These are phyloP conservation scores for Cyberlindnera veronae DNA, from an alignment of 805 yeast genomes.

Conservation along the genomic window DNA sequence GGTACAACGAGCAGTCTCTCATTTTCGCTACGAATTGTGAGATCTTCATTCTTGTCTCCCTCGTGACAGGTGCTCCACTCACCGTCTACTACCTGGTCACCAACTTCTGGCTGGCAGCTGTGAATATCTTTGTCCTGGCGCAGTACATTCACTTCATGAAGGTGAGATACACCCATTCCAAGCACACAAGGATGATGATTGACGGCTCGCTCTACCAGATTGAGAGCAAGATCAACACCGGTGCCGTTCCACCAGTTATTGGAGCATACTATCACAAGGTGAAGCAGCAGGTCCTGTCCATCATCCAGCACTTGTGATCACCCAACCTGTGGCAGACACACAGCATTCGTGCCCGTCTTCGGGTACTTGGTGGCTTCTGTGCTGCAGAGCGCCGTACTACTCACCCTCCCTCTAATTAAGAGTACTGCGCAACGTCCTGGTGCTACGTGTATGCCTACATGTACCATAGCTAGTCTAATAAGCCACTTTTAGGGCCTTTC, in stretches of 20 bases:
- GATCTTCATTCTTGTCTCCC: slow-evolving; percentile 38
- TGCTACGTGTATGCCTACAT: too few species aligned
- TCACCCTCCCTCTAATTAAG: too few species aligned
- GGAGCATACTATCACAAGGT: slow-evolving; percentile 14
- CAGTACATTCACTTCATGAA: slow-evolving; percentile 54
- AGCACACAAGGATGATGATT: slow-evolving; percentile 49
- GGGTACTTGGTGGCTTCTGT: too few species aligned
- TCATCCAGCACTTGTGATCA: slow-evolving; percentile 4
- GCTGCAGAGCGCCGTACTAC: too few species aligned
- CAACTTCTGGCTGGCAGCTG: slow-evolving; percentile 26
- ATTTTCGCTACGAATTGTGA: slow-evolving; percentile 45
- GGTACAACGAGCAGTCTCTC: slow-evolving; percentile 42
- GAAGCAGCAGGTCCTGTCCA: slow-evolving; percentile 16
- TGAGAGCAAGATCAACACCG: slow-evolving; percentile 34
- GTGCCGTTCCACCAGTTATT: slow-evolving; percentile 34
- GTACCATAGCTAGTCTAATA: too few species aligned
- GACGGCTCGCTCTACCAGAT: slow-evolving; percentile 42
- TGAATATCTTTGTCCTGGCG: slow-evolving; percentile 38
- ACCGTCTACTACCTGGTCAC: slow-evolving; percentile 35
- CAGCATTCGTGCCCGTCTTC: not conserved
- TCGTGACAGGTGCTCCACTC: slow-evolving; percentile 40
- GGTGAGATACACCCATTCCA: slow-evolving; percentile 55
- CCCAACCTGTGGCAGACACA: not conserved
- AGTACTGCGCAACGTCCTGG: too few species aligned
- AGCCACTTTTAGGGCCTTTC: too few species aligned